Evolutionary conservation across 495 filamentous ascomycete species (phyloP), one percentile per base, ranked within the genome.

Genomic region (Trichoderma parareesei): DNA sequence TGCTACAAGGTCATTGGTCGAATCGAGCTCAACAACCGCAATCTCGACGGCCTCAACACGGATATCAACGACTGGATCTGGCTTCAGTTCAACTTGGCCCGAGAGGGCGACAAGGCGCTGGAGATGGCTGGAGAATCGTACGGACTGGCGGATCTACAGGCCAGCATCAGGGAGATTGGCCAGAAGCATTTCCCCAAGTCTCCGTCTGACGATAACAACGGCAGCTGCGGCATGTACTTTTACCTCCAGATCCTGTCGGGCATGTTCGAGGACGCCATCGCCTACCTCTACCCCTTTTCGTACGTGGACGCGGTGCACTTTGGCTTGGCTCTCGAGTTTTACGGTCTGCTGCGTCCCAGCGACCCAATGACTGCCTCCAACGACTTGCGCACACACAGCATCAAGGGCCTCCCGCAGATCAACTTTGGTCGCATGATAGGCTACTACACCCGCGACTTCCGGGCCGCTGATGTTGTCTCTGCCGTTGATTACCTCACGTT

Each of bases 1-100:
- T 97, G 96, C 74, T 98, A 97, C 82, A 98, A 98, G 76, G 86
- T 99, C 64, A 88, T 98, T 69, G 94, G 94, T 59, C 91, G 94
- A 41, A 97, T 93, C 76, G 94, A 98, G 69, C 82, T 99, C 20
- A 81, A 76, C 66, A 88, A 88, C 61, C 85, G 92, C 67, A 90
- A 82, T 64, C 80, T 97, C 11, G 90, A 95, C n/a, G 84, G 85
- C 60, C 81, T 98, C 18, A 87, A 84, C 64, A 88, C 88, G 64
- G 88, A 85, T 35, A 87, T 96, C 59, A 90, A 96, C 69, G 95
- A 98, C 72, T 98, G 92, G 91, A 87, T 95, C 74, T 99, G 94
- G 94, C 76, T 99, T 65, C 94, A 98, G 73, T 91, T 98, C 74
- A 89, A 85, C 69, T 87, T 99, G 53, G 92, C 93, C 16, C 81